Base-by-base conservation (phyloP, 2,329 filamentous ascomycete species). In the Daldinia sp. region DNA sequence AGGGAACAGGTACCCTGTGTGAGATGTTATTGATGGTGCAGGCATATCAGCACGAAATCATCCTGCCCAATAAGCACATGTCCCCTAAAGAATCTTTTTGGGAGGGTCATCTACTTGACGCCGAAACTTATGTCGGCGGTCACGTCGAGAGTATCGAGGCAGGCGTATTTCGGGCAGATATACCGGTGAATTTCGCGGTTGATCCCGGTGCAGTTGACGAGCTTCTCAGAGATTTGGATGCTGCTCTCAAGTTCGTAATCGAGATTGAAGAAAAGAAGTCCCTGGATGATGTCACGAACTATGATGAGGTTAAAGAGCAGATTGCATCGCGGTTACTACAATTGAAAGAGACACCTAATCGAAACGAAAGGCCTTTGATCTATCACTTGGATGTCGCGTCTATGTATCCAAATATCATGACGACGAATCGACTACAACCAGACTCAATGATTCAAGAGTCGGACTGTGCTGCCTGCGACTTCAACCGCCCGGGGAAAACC, bases 391-490 rank as follows among this genome's bases (percentile, higher is more conserved):
- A 99, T 78, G 97, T 99, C 65, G 96, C 96, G 18, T 98, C 96
- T 67, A 99, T 99, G 96, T 99, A 99, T 79, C 96, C 96, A 9
- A 99, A 99, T 80, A 99, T 99, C 79, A 99, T 99, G 97, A 99
- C 97, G 1, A 99, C 96, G 1, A 99, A 99, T 80, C 92, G 96
- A 79, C 82, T 99, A 53, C 96, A 99, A 74, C 96, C 96, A 0
- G 96, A 99, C 80, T 98, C 96, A n/a, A 97, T 99, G 94, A 97
- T 99, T 60, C 86, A 95, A 54, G 97, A 99, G 78, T 93, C 94
- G 0, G 93, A 97, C 75, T 99, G 97, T 76, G 96, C 96, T 2
- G 94, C 96, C 10, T 99, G 97, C 80, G 97, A 99, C 79, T 99
- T 99, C 85, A 99, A 99, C 74, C 87, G 96, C 50, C 96, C 96